Conservation (phyloP, 2,329 filamentous ascomycete species). For the Colletotrichum magnum region DNA sequence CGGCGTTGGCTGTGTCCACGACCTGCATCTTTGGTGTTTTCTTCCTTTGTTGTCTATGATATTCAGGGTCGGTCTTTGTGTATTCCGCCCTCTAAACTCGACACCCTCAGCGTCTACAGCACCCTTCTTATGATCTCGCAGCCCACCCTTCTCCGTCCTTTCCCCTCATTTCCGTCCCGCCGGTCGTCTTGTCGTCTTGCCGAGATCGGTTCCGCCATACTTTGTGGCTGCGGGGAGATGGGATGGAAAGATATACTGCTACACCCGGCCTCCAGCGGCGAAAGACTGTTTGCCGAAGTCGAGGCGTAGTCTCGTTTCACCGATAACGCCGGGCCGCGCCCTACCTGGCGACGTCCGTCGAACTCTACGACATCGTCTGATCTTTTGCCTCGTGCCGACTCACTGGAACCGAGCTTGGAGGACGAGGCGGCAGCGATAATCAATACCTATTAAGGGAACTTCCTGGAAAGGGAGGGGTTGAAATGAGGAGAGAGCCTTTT, state of each 20-base stretch:
- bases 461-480: background rate
- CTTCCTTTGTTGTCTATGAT: background rate
- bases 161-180: too few species aligned
- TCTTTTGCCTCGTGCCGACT: background rate
- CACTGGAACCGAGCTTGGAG: too few species aligned
- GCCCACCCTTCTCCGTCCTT: background rate
- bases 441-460: background rate
- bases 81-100: too few species aligned
- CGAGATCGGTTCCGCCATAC: slow-evolving; percentile 13
- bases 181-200: background rate
- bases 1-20: slow-evolving; percentile 1
- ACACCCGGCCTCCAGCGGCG: too few species aligned
- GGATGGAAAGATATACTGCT: background rate
- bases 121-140: slow-evolving; percentile 5
- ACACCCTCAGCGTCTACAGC: background rate
- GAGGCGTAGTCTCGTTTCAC: slow-evolving; percentile 7
- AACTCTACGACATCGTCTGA: slow-evolving; percentile 21
- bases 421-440: too few species aligned
- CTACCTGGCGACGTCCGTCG: background rate
- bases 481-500: background rate
- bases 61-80: background rate
- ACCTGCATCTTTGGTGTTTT: slow-evolving; percentile 23
- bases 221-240: background rate
- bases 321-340: background rate
- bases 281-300: background rate